Evolutionary conservation across 768 basidiomycete species (phyloP).

Genomic region (Trametopsis cervina): DNA sequence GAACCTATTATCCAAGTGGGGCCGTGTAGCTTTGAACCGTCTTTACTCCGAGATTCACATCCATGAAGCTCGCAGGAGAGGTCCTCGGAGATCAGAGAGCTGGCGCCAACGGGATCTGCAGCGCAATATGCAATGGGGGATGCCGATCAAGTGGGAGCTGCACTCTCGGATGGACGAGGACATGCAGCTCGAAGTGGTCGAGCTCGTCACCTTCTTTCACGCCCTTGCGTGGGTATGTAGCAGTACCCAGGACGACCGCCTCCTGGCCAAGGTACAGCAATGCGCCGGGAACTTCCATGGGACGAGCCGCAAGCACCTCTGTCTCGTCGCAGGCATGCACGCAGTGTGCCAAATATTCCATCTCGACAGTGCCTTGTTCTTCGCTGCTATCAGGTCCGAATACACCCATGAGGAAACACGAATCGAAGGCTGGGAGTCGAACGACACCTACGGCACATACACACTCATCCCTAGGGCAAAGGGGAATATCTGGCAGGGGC

Average conservation of each 20-base stretch:
- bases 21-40: no score
- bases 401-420: not conserved
- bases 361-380: not conserved
- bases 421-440: not conserved
- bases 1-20: no score
- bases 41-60: no score
- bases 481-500: not conserved
- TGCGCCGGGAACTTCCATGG: conserved; percentile 1
- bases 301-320: not conserved
- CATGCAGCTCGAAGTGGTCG: not conserved
- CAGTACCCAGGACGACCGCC: conserved; percentile 1
- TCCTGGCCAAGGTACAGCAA: not conserved
- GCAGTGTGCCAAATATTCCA: not conserved
- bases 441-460: not conserved
- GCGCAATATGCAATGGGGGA: not conserved
- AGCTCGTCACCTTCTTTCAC: conserved; percentile 4
- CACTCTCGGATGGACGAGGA: not conserved
- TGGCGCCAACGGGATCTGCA: conserved; percentile 1
- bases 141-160: not conserved
- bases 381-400: no score
- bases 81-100: not conserved
- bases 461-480: not conserved
- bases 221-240: conserved; percentile 1
- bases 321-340: not conserved
- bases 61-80: no score